These are phyloP conservation scores for Melampsora americana DNA, from an alignment of 1,284 basidiomycete species.

Conservation along the genomic window DNA sequence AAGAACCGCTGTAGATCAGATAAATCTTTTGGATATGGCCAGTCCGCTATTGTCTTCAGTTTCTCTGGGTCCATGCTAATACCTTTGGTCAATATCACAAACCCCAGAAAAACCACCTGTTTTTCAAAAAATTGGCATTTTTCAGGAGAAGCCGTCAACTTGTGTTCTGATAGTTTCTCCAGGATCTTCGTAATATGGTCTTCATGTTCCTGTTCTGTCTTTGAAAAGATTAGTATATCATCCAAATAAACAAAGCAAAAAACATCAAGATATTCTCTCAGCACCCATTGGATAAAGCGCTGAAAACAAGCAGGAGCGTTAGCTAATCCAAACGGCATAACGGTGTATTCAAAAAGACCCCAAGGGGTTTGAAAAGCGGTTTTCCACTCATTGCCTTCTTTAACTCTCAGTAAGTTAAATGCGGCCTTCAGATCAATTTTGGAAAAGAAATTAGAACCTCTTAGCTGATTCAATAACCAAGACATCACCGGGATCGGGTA, in stretches of 20 bases:
- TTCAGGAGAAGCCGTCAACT: too few relatives aligned
- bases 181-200: conserved; percentile 13
- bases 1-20: neutral
- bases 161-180: neutral
- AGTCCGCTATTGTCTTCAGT: conserved; percentile 1
- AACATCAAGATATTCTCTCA: conserved; percentile 4
- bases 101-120: conserved; percentile 5
- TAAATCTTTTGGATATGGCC: neutral
- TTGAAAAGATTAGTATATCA: conserved; percentile 31
- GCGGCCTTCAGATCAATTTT: conserved; percentile 56
- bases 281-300: too few relatives aligned
- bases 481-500: too few relatives aligned
- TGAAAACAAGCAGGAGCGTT: conserved; percentile 55
- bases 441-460: conserved; percentile 23
- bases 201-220: neutral
- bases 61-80: neutral
- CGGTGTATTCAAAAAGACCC: neutral
- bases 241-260: conserved; percentile 33
- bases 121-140: conserved; percentile 8
- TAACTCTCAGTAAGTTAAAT: neutral
- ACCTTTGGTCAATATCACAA: neutral
- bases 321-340: conserved; percentile 56
- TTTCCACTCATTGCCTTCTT: neutral
- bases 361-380: neutral
- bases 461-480: conserved; percentile 6